Base-by-base conservation (phyloP, 257 asterid species). In the Gynochthodes officinalis region DNA sequence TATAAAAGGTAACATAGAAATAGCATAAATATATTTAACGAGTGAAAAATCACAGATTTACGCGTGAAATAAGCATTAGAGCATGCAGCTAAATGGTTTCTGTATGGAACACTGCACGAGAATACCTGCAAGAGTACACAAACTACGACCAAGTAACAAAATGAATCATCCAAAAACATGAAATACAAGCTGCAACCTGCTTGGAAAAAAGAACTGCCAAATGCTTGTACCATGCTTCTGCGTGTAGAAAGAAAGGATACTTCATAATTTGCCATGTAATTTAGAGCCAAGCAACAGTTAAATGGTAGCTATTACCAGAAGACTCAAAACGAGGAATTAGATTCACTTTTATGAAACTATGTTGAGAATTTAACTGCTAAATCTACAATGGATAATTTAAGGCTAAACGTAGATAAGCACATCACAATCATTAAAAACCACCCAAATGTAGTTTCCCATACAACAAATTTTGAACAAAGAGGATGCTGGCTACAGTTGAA, bases 381-480 rank as follows among this genome's bases (percentile, higher is more conserved):
- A 80, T 80, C 70, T 61, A 52, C 59, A 35, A 46, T 39, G 33
- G 19, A 39, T 44, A 15, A 5, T 74, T 25, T 25, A 32, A 64
- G 39, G 76, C 32, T 30, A 71, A 30, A 69, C 48, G 71, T 37
- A 35, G 27, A 65, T 61, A 60, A 76, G 68, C 70, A 70, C 54
- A 72, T 62, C 65, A 73, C 23, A 71, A 58, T 27, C 71, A 70
- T 59, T 40, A 63, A 23, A 53, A 81, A 75, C 74, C 63, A 46
- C 48, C 11, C 68, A n/a, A 32, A 43, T 62, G 43, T 35, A 67
- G 48, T 54, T 75, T 50, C 19, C 49, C 64, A 61, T 50, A 50
- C 73, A 68, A 60, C 70, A 75, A 27, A 69, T 70, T 69, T 69
- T 70, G 59, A 52, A 69, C 63, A 68, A 50, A 66, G 59, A 30